Evolutionary conservation across 208 protist species (phyloP), one percentile per base, ranked within the genome.

Genomic region (Kentomonas sorsogonicus): DNA sequence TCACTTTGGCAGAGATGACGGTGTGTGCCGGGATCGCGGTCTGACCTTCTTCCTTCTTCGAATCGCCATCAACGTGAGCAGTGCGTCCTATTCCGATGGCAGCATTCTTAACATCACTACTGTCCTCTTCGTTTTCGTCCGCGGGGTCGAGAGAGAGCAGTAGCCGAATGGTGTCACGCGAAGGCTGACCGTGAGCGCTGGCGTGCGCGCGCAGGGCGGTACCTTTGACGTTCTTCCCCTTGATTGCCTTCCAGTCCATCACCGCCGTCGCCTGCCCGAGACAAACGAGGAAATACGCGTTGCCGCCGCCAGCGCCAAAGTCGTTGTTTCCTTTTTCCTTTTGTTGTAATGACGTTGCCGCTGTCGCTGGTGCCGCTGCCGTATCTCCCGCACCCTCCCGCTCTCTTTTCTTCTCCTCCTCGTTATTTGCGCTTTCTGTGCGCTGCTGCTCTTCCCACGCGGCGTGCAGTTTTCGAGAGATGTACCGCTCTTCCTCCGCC

Each of bases 161-260:
- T 41, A 26, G 1, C n/a, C 31, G 44, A 22, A 84, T 38, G 2
- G 41, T 53, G 11, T 62, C 26, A 26, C 67, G 65, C 9, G 69
- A 80, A 25, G 73, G 69, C 45, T 85, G 77, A 23, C 51, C 61
- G 27, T 63, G 46, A n/a, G 72, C 66, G 25, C 64, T 75, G 67
- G 70, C 74, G 29, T 54, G 43, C 45, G 53, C 69, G n/a, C 38
- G 66, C 50, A 84, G 48, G 3, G 72, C 77, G 4, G 70, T 47
- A 26, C 77, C 77, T 3, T 30, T 56, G 16, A 48, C 18, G 33
- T 36, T 29, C 1, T 30, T 48, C 3, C 56, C 43, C 58, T 71
- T 44, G 6, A 81, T 50, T 1, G 22, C 44, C 7, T 69, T 66
- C 59, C 69, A 72, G 46, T 71, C 63, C 70, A 78, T 74, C 20